Conservation (phyloP, 139 green algal genomes). For the Micromonas commoda region DNA sequence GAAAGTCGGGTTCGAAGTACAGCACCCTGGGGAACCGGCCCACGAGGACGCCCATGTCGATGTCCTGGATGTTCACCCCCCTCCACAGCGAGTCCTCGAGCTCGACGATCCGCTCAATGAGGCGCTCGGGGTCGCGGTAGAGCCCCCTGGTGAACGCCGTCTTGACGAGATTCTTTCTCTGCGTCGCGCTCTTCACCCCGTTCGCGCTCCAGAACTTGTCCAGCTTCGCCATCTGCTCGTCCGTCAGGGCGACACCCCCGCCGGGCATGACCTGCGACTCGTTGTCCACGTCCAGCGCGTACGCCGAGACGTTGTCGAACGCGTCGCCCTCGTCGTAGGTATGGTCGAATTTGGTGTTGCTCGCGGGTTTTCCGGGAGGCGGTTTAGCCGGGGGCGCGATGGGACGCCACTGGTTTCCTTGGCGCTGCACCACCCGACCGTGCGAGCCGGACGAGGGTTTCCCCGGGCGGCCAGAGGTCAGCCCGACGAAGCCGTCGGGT, state of each 20-base stretch:
- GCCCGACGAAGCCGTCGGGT: too few species aligned
- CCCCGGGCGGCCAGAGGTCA: too few species aligned
- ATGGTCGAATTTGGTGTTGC: too few species aligned
- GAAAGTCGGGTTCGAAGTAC: constrained; percentile 7
- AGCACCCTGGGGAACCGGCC: not conserved
- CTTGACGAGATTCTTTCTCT: not conserved
- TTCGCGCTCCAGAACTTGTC: constrained; percentile 1
- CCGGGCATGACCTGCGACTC: not conserved
- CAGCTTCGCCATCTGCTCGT: not conserved
- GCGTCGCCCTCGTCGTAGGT: not conserved
- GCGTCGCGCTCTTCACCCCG: not conserved
- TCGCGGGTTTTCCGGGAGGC: too few species aligned
- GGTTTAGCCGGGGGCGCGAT: too few species aligned
- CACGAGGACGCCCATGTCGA: not conserved
- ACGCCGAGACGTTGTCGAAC: not conserved
- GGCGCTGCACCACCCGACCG: too few species aligned
- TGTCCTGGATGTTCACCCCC: not conserved
- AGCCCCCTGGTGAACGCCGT: not conserved
- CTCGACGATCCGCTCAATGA: not conserved
- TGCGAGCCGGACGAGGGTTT: too few species aligned
- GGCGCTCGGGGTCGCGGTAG: not conserved
- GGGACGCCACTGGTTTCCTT: too few species aligned
- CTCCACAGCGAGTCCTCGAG: constrained; percentile 5
- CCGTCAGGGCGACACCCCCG: not conserved
- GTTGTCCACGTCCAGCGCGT: not conserved